phyloP scores from a whole-genome alignment of 2,329 filamentous ascomycete species.

The Zymoseptoria brevis region DNA sequence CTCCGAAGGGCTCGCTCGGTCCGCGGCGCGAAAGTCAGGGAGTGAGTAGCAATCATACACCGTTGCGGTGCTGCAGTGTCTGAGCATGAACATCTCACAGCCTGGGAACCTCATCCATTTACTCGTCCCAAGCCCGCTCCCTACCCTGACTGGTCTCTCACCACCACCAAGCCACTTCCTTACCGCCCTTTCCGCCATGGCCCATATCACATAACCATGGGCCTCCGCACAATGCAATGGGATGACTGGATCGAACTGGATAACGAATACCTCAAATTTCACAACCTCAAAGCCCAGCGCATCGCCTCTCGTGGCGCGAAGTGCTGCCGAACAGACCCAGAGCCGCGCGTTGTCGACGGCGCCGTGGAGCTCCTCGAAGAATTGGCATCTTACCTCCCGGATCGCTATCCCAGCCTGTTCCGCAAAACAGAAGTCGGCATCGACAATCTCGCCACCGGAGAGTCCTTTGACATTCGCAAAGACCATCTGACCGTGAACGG shows the following conservation, averaged over 20 bases:
- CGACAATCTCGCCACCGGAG: conserved; percentile 62
- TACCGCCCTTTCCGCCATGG: conserved; percentile 74
- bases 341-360: conserved; percentile 49
- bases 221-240: conserved; percentile 60
- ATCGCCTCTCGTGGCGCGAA: conserved; percentile 59
- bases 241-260: conserved; percentile 81
- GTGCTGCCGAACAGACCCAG: conserved; percentile 62
- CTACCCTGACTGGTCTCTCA: conserved; percentile 61
- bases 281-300: conserved; percentile 61
- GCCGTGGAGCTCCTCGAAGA: conserved; percentile 72
- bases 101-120: conserved; percentile 54
- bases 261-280: conserved; percentile 65
- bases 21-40: conserved; percentile 37
- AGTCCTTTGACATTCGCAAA: conserved; percentile 60
- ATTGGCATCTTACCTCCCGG: conserved; percentile 59
- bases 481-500: conserved; percentile 45
- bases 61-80: not conserved
- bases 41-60: conserved; percentile 31
- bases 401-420: conserved; percentile 68
- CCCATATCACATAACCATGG: conserved; percentile 71
- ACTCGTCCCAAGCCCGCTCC: conserved; percentile 51
- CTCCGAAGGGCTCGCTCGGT: conserved; percentile 18
- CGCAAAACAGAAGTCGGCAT: conserved; percentile 55
- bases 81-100: conserved; percentile 19
- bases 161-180: conserved; percentile 62